These are phyloP conservation scores for Jaminaea rosea DNA, from an alignment of 1,284 basidiomycete species.

Conservation along the genomic window DNA sequence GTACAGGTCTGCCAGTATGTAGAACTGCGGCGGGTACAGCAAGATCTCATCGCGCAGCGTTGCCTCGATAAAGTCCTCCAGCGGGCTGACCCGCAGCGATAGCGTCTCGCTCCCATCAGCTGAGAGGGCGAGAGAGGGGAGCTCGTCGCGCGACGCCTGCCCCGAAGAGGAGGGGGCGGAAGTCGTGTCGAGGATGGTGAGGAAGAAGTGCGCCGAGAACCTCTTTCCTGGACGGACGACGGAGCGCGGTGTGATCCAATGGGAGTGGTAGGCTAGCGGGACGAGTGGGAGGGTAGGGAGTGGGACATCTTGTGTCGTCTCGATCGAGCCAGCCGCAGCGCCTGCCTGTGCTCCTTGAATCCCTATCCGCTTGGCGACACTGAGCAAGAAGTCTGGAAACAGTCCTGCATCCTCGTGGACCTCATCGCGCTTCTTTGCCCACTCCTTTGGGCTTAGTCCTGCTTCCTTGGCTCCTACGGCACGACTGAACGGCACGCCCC, in stretches of 20 bases:
- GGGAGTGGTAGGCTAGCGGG: slow-evolving; percentile 26
- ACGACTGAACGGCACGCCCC: slow-evolving; percentile 17
- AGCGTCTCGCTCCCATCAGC: slow-evolving; percentile 35
- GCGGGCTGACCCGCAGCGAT: slow-evolving; percentile 21
- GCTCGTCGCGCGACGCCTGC: no score
- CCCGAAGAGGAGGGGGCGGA: no score
- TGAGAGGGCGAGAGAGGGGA: not conserved
- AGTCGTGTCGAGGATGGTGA: slow-evolving; percentile 29
- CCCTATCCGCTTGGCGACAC: slow-evolving; percentile 14
- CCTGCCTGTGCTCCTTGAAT: no score
- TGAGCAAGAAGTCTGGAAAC: slow-evolving; percentile 26
- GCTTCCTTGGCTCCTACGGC: slow-evolving; percentile 33
- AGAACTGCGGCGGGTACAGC: slow-evolving; percentile 39
- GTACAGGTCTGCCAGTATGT: slow-evolving; percentile 10
- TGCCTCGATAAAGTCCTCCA: slow-evolving; percentile 20
- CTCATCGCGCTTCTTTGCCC: slow-evolving; percentile 24
- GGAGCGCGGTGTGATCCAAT: slow-evolving; percentile 38
- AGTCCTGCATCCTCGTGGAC: slow-evolving; percentile 34
- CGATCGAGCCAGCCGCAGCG: no score
- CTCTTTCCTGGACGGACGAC: slow-evolving; percentile 36
- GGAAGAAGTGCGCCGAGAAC: slow-evolving; percentile 40
- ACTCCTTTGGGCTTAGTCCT: slow-evolving; percentile 24
- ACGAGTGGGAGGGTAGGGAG: slow-evolving; percentile 19
- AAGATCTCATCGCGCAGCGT: slow-evolving; percentile 28
- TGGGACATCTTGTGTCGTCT: no score